phyloP scores from a whole-genome alignment of 495 filamentous ascomycete genomes.

The Aspergillus heteromorphus region DNA sequence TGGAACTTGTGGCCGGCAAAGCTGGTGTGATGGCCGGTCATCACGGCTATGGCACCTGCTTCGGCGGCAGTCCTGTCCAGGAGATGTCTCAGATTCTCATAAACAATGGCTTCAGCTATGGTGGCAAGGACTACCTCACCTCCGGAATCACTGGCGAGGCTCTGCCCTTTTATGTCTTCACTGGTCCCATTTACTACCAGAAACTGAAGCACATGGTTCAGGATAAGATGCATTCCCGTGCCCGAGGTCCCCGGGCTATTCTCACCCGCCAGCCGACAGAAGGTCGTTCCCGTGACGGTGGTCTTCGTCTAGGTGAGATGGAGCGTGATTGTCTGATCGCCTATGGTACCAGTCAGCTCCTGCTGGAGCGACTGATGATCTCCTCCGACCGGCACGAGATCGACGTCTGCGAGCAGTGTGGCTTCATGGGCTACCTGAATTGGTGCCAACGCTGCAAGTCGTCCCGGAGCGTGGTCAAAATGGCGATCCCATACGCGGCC shows the following conservation, averaged over 20 bases:
- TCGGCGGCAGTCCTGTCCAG: slow-evolving; percentile 86
- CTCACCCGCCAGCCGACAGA: slow-evolving; percentile 96
- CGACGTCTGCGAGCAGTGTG: slow-evolving; percentile 88
- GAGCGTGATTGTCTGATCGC: slow-evolving; percentile 96
- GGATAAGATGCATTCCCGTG: slow-evolving; percentile 98
- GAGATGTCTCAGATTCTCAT: slow-evolving; percentile 83
- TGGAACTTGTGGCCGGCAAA: slow-evolving; percentile 93
- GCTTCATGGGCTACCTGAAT: slow-evolving; percentile 88
- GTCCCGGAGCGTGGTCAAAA: slow-evolving; percentile 70
- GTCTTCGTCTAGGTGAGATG: slow-evolving; percentile 95
- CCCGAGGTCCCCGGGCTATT: slow-evolving; percentile 81
- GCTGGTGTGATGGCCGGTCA: slow-evolving; percentile 79
- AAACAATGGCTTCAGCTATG: slow-evolving; percentile 86
- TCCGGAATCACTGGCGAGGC: slow-evolving; percentile 92
- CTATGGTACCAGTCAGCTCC: slow-evolving; percentile 86
- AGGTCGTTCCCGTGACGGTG: slow-evolving; percentile 86
- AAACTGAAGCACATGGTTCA: slow-evolving; percentile 99
- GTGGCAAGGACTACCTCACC: slow-evolving; percentile 93
- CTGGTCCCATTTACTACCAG: slow-evolving; percentile 98
- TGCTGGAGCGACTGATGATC: slow-evolving; percentile 92
- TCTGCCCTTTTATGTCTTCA: slow-evolving; percentile 94
- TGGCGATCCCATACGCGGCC: slow-evolving; percentile 98
- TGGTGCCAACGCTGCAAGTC: slow-evolving; percentile 90
- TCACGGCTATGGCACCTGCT: slow-evolving; percentile 88
- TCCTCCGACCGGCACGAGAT: slow-evolving; percentile 84